phyloP scores from a whole-genome alignment of 495 filamentous ascomycete species.

The Pyrenopolyporus hunteri region DNA sequence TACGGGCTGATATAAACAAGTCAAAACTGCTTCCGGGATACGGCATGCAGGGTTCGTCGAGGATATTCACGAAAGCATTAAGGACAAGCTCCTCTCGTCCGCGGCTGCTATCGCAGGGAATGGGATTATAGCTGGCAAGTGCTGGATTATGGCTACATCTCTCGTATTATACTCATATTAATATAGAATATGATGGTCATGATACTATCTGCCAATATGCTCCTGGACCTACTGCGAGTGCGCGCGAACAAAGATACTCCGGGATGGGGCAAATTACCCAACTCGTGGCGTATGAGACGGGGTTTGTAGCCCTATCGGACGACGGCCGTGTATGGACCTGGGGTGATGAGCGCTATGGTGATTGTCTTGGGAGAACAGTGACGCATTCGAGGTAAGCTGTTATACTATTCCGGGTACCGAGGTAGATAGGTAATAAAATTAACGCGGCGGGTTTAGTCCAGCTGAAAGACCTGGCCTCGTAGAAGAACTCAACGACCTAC shows the following conservation, averaged over 20 bases:
- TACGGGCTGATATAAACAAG: slow-evolving; percentile 30
- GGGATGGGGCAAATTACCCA: slow-evolving; percentile 44
- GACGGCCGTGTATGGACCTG: slow-evolving; percentile 62
- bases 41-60: slow-evolving; percentile 34
- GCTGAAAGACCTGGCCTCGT: slow-evolving; percentile 52
- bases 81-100: slow-evolving; percentile 22
- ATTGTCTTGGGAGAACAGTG: slow-evolving; percentile 54
- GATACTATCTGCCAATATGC: slow-evolving; percentile 38
- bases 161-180: slow-evolving; percentile 4
- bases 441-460: slow-evolving; percentile 40
- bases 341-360: slow-evolving; percentile 62
- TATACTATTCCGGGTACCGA: not conserved
- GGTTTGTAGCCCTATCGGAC: slow-evolving; percentile 58
- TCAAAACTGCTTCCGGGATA: slow-evolving; percentile 37
- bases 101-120: slow-evolving; percentile 45
- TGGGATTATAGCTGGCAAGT: slow-evolving; percentile 38
- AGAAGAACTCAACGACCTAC: slow-evolving; percentile 56
- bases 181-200: slow-evolving; percentile 34
- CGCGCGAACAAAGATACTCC: slow-evolving; percentile 22
- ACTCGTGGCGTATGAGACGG: slow-evolving; percentile 56
- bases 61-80: slow-evolving; percentile 8
- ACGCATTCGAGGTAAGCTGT: slow-evolving; percentile 39
- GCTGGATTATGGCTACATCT: not conserved
- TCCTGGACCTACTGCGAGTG: slow-evolving; percentile 16
- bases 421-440: slow-evolving; percentile 5